Conservation (phyloP, 2,329 filamentous ascomycete genomes). For the Xylaria sp. region DNA sequence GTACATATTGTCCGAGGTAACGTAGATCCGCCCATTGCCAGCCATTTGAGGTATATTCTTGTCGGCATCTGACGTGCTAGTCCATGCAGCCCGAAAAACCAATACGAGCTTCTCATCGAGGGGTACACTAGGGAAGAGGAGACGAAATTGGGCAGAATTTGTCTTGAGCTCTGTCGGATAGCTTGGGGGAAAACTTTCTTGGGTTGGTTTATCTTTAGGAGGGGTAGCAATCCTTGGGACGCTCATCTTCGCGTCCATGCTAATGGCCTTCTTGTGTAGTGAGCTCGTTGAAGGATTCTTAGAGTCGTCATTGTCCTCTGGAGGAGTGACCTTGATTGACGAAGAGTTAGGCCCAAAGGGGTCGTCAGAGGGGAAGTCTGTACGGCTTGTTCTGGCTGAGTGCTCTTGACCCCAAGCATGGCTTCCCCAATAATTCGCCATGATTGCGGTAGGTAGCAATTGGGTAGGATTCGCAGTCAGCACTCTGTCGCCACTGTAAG, state of each 20-base stretch:
- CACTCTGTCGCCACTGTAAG: conserved; percentile 77
- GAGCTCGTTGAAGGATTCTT: conserved; percentile 34
- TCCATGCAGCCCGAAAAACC: conserved; percentile 92
- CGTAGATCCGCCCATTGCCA: conserved; percentile 77
- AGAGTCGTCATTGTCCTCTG: conserved; percentile 36
- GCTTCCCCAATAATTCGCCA: conserved; percentile 94
- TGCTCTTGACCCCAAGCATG: conserved; percentile 67
- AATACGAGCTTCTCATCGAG: conserved; percentile 82
- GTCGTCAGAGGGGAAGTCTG: conserved; percentile 39
- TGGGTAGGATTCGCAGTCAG: conserved; percentile 69
- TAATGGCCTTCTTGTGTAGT: conserved; percentile 52
- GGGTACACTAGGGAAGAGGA: conserved; percentile 83
- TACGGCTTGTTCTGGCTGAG: conserved; percentile 31
- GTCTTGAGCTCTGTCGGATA: conserved; percentile 84
- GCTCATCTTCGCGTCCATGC: conserved; percentile 46
- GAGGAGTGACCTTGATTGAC: conserved; percentile 41
- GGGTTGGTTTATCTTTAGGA: conserved; percentile 42
- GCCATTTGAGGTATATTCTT: conserved; percentile 59
- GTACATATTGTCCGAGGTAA: conserved; percentile 86
- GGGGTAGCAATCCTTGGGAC: conserved; percentile 37
- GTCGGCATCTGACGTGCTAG: conserved; percentile 54
- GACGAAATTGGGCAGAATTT: conserved; percentile 91
- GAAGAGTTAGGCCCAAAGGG: conserved; percentile 47
- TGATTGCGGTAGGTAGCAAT: conserved; percentile 79
- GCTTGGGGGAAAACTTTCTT: conserved; percentile 68